Evolutionary conservation across 2,329 filamentous ascomycete genomes (phyloP).

Genomic region (Bipolaris bicolor): DNA sequence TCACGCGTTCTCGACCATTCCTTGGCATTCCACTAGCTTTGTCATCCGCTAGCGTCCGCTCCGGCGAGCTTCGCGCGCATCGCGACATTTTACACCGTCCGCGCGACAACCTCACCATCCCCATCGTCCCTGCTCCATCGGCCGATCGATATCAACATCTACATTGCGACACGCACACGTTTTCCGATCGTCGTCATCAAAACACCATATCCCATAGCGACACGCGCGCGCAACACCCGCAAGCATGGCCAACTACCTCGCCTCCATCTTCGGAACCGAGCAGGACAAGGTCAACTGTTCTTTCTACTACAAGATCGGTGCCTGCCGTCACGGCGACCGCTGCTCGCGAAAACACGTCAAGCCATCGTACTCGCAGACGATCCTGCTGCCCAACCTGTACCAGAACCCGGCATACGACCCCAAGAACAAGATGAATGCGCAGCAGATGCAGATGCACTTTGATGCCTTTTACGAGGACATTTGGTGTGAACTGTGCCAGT

Average conservation of each 20-base stretch:
- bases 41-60: conserved; percentile 13
- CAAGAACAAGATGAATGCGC: conserved; percentile 95
- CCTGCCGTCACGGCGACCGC: conserved; percentile 96
- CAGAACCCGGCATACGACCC: conserved; percentile 98
- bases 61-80: conserved; percentile 17
- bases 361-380: conserved; percentile 95
- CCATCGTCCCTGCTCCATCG: background rate
- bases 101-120: conserved; percentile 10
- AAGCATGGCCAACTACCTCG: conserved; percentile 94
- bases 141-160: background rate
- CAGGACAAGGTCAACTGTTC: conserved; percentile 99
- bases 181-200: background rate
- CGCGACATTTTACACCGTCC: conserved; percentile 14
- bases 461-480: conserved; percentile 99
- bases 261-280: conserved; percentile 99
- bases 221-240: conserved; percentile 1
- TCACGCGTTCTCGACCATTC: conserved; percentile 10
- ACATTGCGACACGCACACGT: background rate
- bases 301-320: conserved; percentile 99
- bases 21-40: conserved; percentile 16
- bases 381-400: conserved; percentile 98
- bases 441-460: conserved; percentile 98
- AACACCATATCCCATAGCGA: background rate
- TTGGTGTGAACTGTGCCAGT: conserved; percentile 99
- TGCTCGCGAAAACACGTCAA: conserved; percentile 99